These are phyloP conservation scores for Auricularia sp. DNA, from an alignment of 768 basidiomycete genomes.

Conservation along the genomic window DNA sequence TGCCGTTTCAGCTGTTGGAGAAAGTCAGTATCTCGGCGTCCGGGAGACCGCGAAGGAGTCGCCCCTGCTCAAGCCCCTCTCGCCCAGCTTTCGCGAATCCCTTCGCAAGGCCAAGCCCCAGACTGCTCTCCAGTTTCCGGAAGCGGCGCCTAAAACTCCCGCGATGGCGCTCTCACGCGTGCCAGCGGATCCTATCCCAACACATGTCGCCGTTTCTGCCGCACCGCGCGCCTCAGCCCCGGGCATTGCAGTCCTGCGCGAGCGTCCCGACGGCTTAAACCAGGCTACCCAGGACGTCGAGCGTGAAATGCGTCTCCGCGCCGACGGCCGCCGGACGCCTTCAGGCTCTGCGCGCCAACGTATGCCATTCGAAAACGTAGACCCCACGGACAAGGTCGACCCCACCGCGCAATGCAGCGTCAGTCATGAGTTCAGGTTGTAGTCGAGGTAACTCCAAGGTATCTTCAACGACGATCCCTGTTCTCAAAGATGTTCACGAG, in stretches of 20 bases:
- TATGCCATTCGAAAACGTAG: conserved; percentile 48
- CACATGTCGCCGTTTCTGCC: conserved; percentile 54
- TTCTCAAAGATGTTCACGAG: background rate
- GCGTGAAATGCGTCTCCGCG: conserved; percentile 38
- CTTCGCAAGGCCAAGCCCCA: conserved; percentile 60
- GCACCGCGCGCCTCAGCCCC: conserved; percentile 24
- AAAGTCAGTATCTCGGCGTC: too few species aligned
- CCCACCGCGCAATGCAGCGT: conserved; percentile 3
- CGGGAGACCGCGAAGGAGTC: conserved; percentile 32
- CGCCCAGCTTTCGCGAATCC: conserved; percentile 52
- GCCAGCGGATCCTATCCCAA: conserved; percentile 27
- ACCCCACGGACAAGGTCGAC: conserved; percentile 78
- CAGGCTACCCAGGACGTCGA: conserved; percentile 68
- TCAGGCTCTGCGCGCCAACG: background rate
- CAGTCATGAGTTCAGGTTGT: background rate
- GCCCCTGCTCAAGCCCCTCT: conserved; percentile 29
- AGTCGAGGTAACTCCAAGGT: background rate
- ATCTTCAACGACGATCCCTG: background rate
- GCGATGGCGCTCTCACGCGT: conserved; percentile 8
- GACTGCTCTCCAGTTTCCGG: conserved; percentile 49
- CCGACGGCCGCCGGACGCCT: conserved; percentile 20
- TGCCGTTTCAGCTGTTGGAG: too few species aligned
- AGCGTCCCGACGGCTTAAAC: conserved; percentile 62
- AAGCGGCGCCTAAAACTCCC: conserved; percentile 21
- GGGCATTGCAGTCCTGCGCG: conserved; percentile 74